Conservation (phyloP, 1,284 basidiomycete genomes). For the Chalciporus piperatoides region DNA sequence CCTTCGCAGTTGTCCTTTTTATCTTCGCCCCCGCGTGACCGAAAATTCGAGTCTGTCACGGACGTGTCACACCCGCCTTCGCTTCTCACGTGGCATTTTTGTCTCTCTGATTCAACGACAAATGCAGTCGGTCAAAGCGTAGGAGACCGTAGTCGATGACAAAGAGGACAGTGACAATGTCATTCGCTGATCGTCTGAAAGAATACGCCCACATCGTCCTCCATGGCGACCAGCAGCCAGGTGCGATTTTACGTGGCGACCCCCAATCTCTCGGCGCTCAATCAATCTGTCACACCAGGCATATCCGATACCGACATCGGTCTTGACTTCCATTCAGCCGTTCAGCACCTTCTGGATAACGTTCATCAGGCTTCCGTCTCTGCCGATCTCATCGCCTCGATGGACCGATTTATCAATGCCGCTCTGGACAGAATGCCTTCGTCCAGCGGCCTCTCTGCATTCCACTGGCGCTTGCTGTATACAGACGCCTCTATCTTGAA, state of each 20-base stretch:
- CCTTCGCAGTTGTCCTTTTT: conserved; percentile 37
- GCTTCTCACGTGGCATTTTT: conserved; percentile 9
- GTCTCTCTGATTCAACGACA: background rate
- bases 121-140: background rate
- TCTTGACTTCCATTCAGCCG: conserved; percentile 13
- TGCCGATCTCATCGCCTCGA: conserved; percentile 4
- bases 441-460: conserved; percentile 20
- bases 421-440: conserved; percentile 38
- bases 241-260: background rate
- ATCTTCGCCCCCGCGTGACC: conserved; percentile 36
- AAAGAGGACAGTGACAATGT: background rate
- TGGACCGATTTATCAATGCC: conserved; percentile 32
- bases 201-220: conserved; percentile 21
- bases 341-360: conserved; percentile 10
- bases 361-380: background rate
- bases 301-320: background rate
- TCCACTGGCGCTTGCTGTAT: conserved; percentile 57
- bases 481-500: conserved; percentile 61
- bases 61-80: conserved; percentile 21
- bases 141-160: too few relatives aligned
- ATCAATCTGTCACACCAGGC: background rate
- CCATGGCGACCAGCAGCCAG: background rate
- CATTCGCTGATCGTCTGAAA: background rate
- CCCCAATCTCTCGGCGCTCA: background rate
- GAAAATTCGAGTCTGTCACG: conserved; percentile 26